Conservation (phyloP, 164 flowering plant species). For the Akebia trifoliata region DNA sequence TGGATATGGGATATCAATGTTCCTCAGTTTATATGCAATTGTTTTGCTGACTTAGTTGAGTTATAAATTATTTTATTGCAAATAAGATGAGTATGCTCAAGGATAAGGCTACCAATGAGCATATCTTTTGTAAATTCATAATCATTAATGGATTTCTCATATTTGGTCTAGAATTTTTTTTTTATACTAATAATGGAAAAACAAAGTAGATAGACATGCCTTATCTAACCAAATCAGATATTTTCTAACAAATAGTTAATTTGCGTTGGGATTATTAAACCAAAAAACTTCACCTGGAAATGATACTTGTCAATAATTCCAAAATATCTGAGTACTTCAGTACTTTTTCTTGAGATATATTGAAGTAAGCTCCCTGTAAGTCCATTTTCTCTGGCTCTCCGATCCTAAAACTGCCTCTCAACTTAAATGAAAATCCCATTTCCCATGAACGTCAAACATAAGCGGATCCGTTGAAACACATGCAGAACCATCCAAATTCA, state of each 20-base stretch:
- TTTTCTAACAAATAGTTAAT: too few relatives aligned
- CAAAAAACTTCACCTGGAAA: background rate
- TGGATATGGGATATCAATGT: conserved; percentile 10
- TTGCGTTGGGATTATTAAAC: background rate
- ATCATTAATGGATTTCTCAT: too few relatives aligned
- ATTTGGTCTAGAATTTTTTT: too few relatives aligned
- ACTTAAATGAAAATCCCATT: conserved; percentile 76
- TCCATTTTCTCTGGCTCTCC: conserved; percentile 39
- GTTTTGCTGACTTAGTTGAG: conserved; percentile 3
- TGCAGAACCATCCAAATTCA: conserved; percentile 44
- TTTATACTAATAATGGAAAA: too few relatives aligned
- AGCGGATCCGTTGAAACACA: conserved; percentile 51
- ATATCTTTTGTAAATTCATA: conserved; percentile 2
- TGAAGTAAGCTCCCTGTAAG: conserved; percentile 50
- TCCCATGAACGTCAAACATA: conserved; percentile 77
- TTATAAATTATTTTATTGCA: background rate
- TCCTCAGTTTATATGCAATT: conserved; percentile 2
- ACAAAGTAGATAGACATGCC: too few relatives aligned
- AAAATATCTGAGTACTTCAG: conserved; percentile 76
- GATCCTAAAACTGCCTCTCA: conserved; percentile 70
- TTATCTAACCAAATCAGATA: too few relatives aligned
- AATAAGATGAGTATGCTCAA: conserved; percentile 11
- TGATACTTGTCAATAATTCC: conserved; percentile 63
- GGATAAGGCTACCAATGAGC: conserved; percentile 1
- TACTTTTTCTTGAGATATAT: conserved; percentile 53